phyloP scores from a whole-genome alignment of 352 stramenopile species.

The Globisporangium acanthophoron region DNA sequence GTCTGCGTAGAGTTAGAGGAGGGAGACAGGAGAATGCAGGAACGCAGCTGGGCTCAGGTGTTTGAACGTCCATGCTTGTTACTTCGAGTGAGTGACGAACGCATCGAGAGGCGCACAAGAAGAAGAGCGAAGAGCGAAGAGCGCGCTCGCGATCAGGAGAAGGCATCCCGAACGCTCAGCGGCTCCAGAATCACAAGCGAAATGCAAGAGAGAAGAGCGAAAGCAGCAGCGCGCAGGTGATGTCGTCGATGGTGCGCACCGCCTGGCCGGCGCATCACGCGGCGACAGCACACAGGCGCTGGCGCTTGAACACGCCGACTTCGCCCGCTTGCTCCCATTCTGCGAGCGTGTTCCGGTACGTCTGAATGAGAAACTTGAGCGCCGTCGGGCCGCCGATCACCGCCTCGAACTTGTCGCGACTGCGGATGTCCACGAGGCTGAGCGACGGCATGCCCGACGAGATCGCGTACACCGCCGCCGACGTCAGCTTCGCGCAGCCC shows the following conservation, averaged over 20 bases:
- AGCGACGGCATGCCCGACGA: constrained; percentile 57
- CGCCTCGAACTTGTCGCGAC: constrained; percentile 64
- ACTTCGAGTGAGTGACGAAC: not conserved
- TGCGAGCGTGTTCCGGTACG: constrained; percentile 52
- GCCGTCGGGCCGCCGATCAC: constrained; percentile 70
- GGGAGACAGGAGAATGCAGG: not conserved
- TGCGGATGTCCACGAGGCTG: constrained; percentile 69
- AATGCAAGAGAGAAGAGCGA: not conserved
- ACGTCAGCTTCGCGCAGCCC: constrained; percentile 79
- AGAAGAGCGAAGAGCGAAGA: not conserved
- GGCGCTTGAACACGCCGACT: constrained; percentile 69
- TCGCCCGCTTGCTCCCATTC: constrained; percentile 71
- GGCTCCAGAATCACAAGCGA: not conserved
- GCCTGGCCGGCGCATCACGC: constrained; percentile 23
- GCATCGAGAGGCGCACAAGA: not conserved
- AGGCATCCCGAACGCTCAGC: no score
- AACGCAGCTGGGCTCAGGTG: no score
- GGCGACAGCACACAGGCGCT: constrained; percentile 40
- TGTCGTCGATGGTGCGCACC: not conserved
- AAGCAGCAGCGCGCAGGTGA: not conserved
- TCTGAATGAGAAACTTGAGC: constrained; percentile 80
- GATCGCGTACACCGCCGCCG: constrained; percentile 61
- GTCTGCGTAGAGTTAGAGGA: not conserved
- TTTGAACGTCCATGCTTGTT: not conserved
- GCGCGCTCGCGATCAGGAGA: no score